These are phyloP conservation scores for Ganoderma resinaceum DNA, from an alignment of 1,284 basidiomycete genomes.

Conservation along the genomic window DNA sequence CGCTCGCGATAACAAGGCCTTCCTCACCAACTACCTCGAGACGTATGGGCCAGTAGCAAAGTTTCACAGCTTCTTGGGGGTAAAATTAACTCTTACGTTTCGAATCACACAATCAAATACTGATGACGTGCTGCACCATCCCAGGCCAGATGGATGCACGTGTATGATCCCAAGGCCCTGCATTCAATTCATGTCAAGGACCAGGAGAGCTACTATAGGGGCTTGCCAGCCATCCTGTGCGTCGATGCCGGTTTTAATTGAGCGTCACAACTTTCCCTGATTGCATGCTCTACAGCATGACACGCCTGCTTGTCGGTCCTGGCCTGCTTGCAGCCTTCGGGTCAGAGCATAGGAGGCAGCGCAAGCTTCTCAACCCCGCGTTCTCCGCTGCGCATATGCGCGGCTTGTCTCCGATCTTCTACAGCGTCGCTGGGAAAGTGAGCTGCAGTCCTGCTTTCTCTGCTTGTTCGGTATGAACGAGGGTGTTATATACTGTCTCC, in stretches of 20 bases:
- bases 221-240: neutral
- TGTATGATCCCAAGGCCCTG: conserved; percentile 9
- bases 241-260: neutral
- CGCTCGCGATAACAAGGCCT: neutral
- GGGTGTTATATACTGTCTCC: too few relatives aligned
- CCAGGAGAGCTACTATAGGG: conserved; percentile 1
- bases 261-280: neutral
- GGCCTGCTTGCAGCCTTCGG: neutral
- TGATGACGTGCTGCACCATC: neutral
- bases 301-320: neutral
- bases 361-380: conserved; percentile 7
- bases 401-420: conserved; percentile 4
- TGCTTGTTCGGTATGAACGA: too few relatives aligned
- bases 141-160: conserved; percentile 1
- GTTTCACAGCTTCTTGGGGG: conserved; percentile 8
- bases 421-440: conserved; percentile 11
- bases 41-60: conserved; percentile 7
- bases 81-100: neutral
- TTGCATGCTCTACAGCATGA: neutral
- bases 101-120: neutral
- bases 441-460: neutral
- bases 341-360: neutral
- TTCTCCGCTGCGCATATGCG: conserved; percentile 9
- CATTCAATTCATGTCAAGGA: conserved; percentile 11
- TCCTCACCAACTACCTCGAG: neutral